phyloP scores from a whole-genome alignment of 495 filamentous ascomycete genomes.

The Lasiosphaeris hirsuta region DNA sequence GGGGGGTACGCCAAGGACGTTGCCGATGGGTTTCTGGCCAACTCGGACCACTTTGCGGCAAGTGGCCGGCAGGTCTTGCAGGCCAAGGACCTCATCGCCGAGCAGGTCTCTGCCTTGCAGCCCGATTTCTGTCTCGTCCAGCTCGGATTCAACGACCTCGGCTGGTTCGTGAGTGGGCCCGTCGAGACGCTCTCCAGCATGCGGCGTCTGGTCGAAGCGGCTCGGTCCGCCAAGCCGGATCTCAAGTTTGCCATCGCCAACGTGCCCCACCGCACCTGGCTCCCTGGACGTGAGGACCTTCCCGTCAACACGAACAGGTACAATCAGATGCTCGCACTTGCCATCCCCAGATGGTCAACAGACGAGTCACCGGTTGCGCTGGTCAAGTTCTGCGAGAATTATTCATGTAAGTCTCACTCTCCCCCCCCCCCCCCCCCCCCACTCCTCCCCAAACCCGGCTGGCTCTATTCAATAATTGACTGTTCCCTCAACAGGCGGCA shows the following conservation, averaged over 20 bases:
- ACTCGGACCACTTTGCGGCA: constrained; percentile 22
- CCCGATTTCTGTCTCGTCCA: constrained; percentile 34
- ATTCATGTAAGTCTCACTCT: constrained; percentile 20
- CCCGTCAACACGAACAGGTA: constrained; percentile 24
- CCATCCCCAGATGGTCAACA: constrained; percentile 18
- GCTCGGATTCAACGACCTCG: constrained; percentile 40
- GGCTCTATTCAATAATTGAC: background rate
- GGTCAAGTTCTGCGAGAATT: constrained; percentile 27
- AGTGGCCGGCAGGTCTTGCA: constrained; percentile 27
- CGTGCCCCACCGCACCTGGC: constrained; percentile 25
- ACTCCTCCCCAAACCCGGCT: background rate
- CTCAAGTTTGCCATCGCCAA: constrained; percentile 31
- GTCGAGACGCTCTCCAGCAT: constrained; percentile 24
- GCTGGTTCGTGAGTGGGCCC: constrained; percentile 27
- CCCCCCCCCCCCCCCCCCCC: too few relatives aligned
- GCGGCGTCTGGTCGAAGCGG: constrained; percentile 19
- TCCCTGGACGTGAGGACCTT: constrained; percentile 23
- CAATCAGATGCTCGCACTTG: constrained; percentile 24
- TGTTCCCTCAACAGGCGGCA: constrained; percentile 10
- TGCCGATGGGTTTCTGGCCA: constrained; percentile 19
- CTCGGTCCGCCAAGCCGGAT: constrained; percentile 22
- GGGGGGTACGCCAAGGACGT: constrained; percentile 30
- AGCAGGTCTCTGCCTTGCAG: constrained; percentile 39
- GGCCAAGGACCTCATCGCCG: constrained; percentile 39
- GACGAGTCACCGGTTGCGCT: constrained; percentile 23